Percentiles rank a stretch among this genome's conserved stretches.
These are phyloP conservation scores for Ceratocystiopsis sp. DNA, from an alignment of 2,329 filamentous ascomycete species.

Conservation along the genomic window DNA sequence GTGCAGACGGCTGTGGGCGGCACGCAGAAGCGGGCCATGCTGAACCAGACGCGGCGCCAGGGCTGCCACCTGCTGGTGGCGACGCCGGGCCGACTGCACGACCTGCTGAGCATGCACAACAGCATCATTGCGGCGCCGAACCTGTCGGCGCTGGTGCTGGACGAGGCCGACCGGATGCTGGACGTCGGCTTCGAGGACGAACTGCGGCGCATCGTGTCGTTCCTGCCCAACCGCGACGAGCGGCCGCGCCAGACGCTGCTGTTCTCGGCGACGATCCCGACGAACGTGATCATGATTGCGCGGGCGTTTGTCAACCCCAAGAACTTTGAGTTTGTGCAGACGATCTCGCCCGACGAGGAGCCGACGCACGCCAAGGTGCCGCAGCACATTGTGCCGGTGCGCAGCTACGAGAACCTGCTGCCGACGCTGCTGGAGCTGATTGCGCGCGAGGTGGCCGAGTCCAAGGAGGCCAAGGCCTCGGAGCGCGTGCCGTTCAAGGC, in stretches of 20 bases:
- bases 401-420: conserved; percentile 57
- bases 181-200: conserved; percentile 72
- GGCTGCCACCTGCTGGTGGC: conserved; percentile 84
- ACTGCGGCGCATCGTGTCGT: conserved; percentile 40
- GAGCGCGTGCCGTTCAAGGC: conserved; percentile 63
- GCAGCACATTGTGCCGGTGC: conserved; percentile 54
- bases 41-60: conserved; percentile 48
- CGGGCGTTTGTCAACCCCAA: conserved; percentile 57
- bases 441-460: conserved; percentile 35
- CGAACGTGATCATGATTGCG: conserved; percentile 66
- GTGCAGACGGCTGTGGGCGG: conserved; percentile 77
- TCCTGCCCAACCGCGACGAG: conserved; percentile 44
- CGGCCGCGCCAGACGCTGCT: conserved; percentile 77
- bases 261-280: conserved; percentile 86
- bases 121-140: conserved; percentile 54
- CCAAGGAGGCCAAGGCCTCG: conserved; percentile 17
- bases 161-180: conserved; percentile 96
- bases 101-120: conserved; percentile 52
- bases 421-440: conserved; percentile 65
- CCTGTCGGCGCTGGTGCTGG: conserved; percentile 76
- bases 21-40: conserved; percentile 55
- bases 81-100: conserved; percentile 75
- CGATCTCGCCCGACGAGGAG: conserved; percentile 63
- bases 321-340: conserved; percentile 79
- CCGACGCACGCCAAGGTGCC: conserved; percentile 76